Evolutionary conservation across 2,329 filamentous ascomycete species (phyloP), one percentile per base, ranked within the genome.

Genomic region (Colletotrichum acutatum): DNA sequence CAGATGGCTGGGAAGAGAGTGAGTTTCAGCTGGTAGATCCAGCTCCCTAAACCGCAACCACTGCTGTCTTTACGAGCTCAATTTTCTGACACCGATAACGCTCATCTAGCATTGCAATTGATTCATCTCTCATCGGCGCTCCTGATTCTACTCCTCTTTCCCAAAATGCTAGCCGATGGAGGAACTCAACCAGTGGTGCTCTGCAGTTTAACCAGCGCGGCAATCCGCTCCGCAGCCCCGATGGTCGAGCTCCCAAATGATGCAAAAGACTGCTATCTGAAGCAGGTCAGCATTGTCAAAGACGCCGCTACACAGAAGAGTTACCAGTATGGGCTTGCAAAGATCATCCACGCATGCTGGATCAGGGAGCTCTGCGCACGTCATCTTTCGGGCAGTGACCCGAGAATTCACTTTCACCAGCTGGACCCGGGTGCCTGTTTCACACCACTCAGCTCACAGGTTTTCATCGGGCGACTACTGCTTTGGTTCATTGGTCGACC

Each of bases 291-390:
- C 22, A 24, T 24, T 9, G 58, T 60, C 34, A 24, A 60, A 24
- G 58, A 60, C 16, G 22, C 14, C 14, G 22, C 32, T 32, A 60
- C 26, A 6, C 58, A 60, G 30, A 60, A 60, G 58, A 60, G 58
- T 14, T 60, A 60, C 32, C 58, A 60, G 6, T 60, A 60, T 14
- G 22, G 34, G 8, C 37, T 60, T 12, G 22, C 58, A 24, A 60
- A 60, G 34, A 24, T 60, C 34, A 60, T 60, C 3, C 58, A 60
- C 58, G 34, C 58, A 32, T 26, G 58, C 58, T 60, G 34, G 34
- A 61, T 46, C 58, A 61, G 58, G 58, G 58, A 61, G 58, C 58
- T 61, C 24, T 61, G 58, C 37, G 22, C 24, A 26, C 58, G 58
- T 24, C 58, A 61, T 46, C 34, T 46, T 14, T 22, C 58, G 12